Evolutionary conservation across 192 early-diverging fungal genomes (phyloP).

Genomic region (Umbelopsis isabellina): DNA sequence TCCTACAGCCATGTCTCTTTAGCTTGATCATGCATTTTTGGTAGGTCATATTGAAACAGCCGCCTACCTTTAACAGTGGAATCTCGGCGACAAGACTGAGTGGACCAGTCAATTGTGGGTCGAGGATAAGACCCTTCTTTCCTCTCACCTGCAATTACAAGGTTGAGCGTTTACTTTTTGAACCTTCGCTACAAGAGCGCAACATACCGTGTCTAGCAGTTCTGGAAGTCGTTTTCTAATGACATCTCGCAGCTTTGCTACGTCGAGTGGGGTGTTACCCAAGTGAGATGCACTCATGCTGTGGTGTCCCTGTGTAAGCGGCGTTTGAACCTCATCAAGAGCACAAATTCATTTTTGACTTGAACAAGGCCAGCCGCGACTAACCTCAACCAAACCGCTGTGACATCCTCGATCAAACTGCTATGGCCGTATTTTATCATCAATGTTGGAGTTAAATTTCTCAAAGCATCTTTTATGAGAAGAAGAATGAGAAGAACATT

Average conservation of each 20-base stretch:
- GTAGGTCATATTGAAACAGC: background rate
- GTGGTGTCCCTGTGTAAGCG: conserved; percentile 3
- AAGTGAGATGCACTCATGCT: conserved; percentile 42
- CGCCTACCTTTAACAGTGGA: conserved; percentile 72
- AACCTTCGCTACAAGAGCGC: too few species aligned
- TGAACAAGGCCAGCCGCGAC: background rate
- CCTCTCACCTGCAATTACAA: conserved; percentile 72
- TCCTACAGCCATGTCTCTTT: conserved; percentile 54
- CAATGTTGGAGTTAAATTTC: too few species aligned
- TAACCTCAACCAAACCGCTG: too few species aligned
- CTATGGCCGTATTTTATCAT: too few species aligned
- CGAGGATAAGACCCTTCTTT: conserved; percentile 88
- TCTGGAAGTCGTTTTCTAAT: conserved; percentile 66
- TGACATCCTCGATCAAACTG: too few species aligned
- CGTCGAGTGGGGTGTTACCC: conserved; percentile 54
- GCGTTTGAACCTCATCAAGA: background rate
- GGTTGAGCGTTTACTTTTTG: too few species aligned
- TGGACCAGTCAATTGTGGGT: conserved; percentile 80
- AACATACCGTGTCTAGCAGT: conserved; percentile 74
- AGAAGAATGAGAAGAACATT: too few species aligned
- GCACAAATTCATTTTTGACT: background rate
- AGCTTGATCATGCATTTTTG: background rate
- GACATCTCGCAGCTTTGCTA: conserved; percentile 61
- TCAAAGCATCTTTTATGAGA: too few species aligned
- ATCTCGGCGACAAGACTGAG: conserved; percentile 89